These are phyloP conservation scores for Acanthamoeba lenticulata DNA, from an alignment of 208 protist genomes.

Conservation along the genomic window DNA sequence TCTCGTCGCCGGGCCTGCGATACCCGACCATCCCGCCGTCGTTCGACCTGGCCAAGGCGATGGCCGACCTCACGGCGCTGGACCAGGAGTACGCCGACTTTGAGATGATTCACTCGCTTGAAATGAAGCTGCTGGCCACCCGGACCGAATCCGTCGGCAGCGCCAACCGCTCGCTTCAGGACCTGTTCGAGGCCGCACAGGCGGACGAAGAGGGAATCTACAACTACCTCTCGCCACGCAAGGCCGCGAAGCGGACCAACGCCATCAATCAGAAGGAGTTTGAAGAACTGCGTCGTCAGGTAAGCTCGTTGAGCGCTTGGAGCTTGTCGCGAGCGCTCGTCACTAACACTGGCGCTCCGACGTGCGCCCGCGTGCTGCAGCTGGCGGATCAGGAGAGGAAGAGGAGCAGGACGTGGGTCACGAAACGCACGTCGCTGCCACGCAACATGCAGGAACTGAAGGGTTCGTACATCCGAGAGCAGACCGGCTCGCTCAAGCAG, in stretches of 20 bases:
- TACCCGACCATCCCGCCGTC: background rate
- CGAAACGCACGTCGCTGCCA: background rate
- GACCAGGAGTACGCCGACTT: constrained; percentile 10
- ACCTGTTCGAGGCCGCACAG: background rate
- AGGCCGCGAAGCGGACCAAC: background rate
- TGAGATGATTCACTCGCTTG: background rate
- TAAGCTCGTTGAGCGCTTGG: background rate
- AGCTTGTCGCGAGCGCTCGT: too few species aligned
- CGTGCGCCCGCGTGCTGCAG: background rate
- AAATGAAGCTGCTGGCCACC: background rate
- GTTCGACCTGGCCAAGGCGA: background rate
- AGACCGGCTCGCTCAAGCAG: background rate
- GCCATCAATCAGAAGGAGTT: constrained; percentile 18
- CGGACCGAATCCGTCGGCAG: background rate
- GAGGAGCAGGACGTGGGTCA: background rate
- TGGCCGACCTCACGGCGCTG: background rate
- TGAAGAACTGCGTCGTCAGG: background rate
- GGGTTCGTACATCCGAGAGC: background rate
- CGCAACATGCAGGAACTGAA: constrained; percentile 3
- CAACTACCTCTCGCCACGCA: background rate
- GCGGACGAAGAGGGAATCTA: background rate
- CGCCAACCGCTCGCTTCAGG: background rate
- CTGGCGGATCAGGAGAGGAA: background rate
- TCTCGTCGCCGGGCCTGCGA: too few species aligned
- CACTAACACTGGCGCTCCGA: too few species aligned